Base-by-base conservation (phyloP, 73 alveolate genomes). In the Paraurostyla sp. region DNA sequence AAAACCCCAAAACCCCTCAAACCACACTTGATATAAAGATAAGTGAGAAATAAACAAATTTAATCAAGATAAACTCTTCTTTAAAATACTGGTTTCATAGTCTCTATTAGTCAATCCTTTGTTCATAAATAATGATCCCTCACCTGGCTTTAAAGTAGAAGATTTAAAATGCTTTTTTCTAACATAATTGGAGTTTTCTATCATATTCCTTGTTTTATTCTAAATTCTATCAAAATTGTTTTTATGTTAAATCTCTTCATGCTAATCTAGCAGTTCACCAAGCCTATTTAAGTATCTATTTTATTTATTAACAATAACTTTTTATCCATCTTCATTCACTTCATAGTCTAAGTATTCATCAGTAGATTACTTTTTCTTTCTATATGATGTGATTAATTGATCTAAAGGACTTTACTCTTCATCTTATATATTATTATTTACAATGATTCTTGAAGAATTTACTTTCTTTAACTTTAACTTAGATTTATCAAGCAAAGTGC, bases 71-170 rank as follows among this genome's bases (percentile, higher is more conserved):
- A 30, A 60, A 27, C 78, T 60, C 32, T 60, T 60, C 78, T 60
- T 60, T 11, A 60, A 6, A 27, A 60, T 60, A 27, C 78, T 43
- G 22, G 20, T 57, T 48, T 76, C 88, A 76, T 45, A 76, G 4
- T 76, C 88, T 20, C 35, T 30, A 46, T 76, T 76, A 9, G 62
- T 49, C 9, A 76, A 22, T 3, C 88, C 88, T 46, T 76, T 76
- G 48, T 76, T 76, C 88, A 76, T 76, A 23, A 76, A 76, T 23
- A 76, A 46, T 7, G 49, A 41, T 7, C 88, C 88, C 22, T 76
- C 69, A 29, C 88, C 88, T 15, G 45, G 25, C 50, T 38, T 76
- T n/a, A 76, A 23, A 50, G 88, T 76, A 30, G 35, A 32, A n/a
- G 75, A 18, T 46, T 76, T 76, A 40, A 30, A 40, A 48, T 76